These are phyloP conservation scores for Cryptococcus floricola DNA, from an alignment of 1,284 basidiomycete species.

Conservation along the genomic window DNA sequence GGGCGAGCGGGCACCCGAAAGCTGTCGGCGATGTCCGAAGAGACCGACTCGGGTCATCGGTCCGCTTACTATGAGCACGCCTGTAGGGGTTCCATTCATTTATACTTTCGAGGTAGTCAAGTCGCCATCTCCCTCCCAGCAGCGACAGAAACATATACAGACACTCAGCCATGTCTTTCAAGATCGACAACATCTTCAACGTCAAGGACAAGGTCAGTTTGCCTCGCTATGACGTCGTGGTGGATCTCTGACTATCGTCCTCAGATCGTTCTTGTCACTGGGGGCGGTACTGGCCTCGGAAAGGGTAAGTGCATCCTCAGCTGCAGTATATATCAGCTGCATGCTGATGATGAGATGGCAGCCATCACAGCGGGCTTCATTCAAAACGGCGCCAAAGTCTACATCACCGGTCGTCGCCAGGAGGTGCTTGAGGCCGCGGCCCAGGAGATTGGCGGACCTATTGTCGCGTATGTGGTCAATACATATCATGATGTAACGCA, in stretches of 20 bases:
- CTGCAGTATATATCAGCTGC: neutral
- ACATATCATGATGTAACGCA: neutral
- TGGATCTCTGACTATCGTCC: neutral
- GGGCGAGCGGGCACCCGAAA: too few species aligned
- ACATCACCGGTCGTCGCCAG: slow-evolving; percentile 45
- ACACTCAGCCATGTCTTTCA: slow-evolving; percentile 5
- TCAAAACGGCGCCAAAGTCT: slow-evolving; percentile 47
- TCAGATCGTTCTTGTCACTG: slow-evolving; percentile 24
- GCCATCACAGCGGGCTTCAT: slow-evolving; percentile 43
- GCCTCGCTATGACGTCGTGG: neutral
- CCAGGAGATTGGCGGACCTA: slow-evolving; percentile 35
- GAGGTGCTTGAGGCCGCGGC: slow-evolving; percentile 42
- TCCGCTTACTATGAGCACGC: too few species aligned
- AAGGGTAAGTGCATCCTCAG: slow-evolving; percentile 10
- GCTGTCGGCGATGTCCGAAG: too few species aligned
- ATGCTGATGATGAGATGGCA: slow-evolving; percentile 2
- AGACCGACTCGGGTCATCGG: too few species aligned
- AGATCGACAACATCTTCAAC: slow-evolving; percentile 24
- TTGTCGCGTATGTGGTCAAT: slow-evolving; percentile 15
- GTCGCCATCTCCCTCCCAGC: too few species aligned
- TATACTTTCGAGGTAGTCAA: too few species aligned
- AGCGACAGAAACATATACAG: too few species aligned
- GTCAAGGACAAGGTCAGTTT: slow-evolving; percentile 24
- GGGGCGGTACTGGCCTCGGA: slow-evolving; percentile 28
- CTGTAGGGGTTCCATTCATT: too few species aligned